Conservation (phyloP, 2,329 filamentous ascomycete species). For the Escovopsis sp. region DNA sequence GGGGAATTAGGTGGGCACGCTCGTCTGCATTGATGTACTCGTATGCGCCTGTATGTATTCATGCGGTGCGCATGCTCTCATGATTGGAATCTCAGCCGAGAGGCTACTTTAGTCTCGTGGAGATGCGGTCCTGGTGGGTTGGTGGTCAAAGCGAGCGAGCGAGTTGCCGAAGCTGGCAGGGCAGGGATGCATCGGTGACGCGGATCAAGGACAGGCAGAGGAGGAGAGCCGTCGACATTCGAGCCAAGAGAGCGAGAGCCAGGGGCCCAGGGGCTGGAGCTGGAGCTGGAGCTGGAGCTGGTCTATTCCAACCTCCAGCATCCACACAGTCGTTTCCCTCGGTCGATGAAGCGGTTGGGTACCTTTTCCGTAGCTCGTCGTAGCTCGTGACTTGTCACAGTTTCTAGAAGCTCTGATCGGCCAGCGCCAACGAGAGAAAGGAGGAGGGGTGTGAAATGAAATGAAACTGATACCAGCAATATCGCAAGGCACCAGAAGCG, state of each 20-base stretch:
- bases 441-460: background rate
- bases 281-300: no score
- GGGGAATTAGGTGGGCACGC: background rate
- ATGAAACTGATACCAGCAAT: background rate
- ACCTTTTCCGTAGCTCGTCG: no score
- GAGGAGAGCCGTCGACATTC: background rate
- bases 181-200: background rate
- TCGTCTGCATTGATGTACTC: background rate
- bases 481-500: background rate
- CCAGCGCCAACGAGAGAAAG: background rate
- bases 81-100: conserved; percentile 1
- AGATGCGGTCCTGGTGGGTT: background rate
- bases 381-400: background rate
- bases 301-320: background rate
- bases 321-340: background rate
- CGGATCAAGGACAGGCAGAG: background rate
- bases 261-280: no score
- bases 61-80: background rate
- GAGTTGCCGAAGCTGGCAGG: background rate
- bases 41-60: no score
- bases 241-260: no score
- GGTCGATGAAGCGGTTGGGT: background rate
- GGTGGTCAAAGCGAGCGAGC: background rate
- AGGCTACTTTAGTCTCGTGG: background rate
- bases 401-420: background rate